Conservation (phyloP, 345 rosid genomes). For the Tarenaya hassleriana region DNA sequence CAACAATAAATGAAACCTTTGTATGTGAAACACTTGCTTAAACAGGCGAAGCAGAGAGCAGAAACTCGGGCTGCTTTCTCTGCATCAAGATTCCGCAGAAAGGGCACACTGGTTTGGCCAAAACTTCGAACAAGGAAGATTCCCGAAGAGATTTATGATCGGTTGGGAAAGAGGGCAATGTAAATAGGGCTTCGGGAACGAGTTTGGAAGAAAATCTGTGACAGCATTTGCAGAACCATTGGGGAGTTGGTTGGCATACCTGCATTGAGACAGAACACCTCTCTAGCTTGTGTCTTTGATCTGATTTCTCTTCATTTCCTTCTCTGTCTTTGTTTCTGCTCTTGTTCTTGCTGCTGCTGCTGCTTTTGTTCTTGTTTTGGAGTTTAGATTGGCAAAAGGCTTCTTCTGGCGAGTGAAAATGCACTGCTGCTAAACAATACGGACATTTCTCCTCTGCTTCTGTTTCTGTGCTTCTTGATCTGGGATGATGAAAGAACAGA, state of each 20-base stretch:
- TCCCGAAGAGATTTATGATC: conserved; percentile 31
- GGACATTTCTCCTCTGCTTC: conserved; percentile 62
- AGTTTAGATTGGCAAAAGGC: conserved; percentile 40
- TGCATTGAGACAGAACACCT: conserved; percentile 76
- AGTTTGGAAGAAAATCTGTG: conserved; percentile 43
- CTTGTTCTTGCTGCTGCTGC: conserved; percentile 17
- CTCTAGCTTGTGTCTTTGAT: conserved; percentile 49
- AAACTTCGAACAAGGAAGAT: conserved; percentile 21
- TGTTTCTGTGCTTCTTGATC: conserved; percentile 30
- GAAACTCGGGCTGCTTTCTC: conserved; percentile 62
- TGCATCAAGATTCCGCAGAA: conserved; percentile 69
- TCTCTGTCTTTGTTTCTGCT: too few relatives aligned
- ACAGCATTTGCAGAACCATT: conserved; percentile 89
- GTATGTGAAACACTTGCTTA: too few relatives aligned
- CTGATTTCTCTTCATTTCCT: conserved; percentile 20
- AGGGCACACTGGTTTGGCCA: conserved; percentile 56
- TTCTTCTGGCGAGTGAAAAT: conserved; percentile 60
- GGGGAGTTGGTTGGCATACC: conserved; percentile 63
- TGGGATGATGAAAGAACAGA: conserved; percentile 8
- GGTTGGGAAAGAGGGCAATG: conserved; percentile 39
- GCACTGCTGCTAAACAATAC: conserved; percentile 52
- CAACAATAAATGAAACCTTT: too few relatives aligned
- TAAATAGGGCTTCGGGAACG: conserved; percentile 48
- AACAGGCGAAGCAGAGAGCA: conserved; percentile 58
- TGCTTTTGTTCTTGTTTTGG: conserved; percentile 19